A percentile compares a stretch with the other conserved stretches of the same genome.
These are phyloP conservation scores for Clarireedia paspali DNA, from an alignment of 2,329 filamentous ascomycete genomes.

Conservation along the genomic window DNA sequence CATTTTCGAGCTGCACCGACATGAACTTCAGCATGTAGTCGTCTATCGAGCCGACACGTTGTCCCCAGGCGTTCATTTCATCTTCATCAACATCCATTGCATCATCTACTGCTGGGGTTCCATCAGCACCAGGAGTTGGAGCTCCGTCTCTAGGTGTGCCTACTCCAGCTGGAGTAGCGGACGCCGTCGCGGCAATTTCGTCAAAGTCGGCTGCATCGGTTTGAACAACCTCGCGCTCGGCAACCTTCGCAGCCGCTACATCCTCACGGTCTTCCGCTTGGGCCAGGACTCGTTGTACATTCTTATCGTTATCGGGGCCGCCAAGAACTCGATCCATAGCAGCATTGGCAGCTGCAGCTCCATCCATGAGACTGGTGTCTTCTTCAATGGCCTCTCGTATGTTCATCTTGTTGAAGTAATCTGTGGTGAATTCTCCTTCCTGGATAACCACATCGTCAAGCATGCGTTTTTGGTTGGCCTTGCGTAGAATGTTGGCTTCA, in stretches of 20 bases:
- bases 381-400: constrained; percentile 61
- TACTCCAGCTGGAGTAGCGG: constrained; percentile 23
- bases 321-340: constrained; percentile 84
- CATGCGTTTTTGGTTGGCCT: constrained; percentile 95
- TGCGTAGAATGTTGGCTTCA: constrained; percentile 93
- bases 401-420: constrained; percentile 77
- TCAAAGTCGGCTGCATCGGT: constrained; percentile 81
- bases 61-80: constrained; percentile 49
- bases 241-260: constrained; percentile 76
- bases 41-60: constrained; percentile 55
- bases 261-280: constrained; percentile 91
- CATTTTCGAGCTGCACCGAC: constrained; percentile 51
- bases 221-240: constrained; percentile 78
- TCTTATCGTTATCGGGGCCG: constrained; percentile 44
- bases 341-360: constrained; percentile 65
- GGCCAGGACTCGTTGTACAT: constrained; percentile 68
- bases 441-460: constrained; percentile 97
- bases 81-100: constrained; percentile 29
- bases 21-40: constrained; percentile 69
- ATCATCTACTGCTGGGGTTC: constrained; percentile 17
- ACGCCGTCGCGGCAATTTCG: constrained; percentile 44
- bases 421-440: constrained; percentile 94
- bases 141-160: constrained; percentile 24
- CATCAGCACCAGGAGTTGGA: constrained; percentile 36
- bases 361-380: constrained; percentile 44